These are phyloP conservation scores for Hawksworthiomyces lignivorus DNA, from an alignment of 2,329 filamentous ascomycete species.

Conservation along the genomic window DNA sequence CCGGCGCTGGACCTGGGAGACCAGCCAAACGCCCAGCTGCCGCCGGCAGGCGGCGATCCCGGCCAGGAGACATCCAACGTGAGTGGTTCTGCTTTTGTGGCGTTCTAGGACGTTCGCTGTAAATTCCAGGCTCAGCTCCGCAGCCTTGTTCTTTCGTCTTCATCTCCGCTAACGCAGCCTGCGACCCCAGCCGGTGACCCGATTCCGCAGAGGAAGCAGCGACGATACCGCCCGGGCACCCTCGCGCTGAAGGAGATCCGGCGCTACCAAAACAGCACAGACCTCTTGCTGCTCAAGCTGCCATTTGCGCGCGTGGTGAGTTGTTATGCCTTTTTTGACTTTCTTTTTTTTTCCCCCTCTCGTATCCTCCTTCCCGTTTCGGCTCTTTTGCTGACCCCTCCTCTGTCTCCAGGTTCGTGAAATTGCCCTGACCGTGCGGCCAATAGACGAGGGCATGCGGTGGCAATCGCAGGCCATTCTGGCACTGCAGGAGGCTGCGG, in stretches of 20 bases:
- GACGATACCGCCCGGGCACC: constrained; percentile 70
- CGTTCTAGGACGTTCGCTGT: too few relatives aligned
- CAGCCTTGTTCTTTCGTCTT: too few relatives aligned
- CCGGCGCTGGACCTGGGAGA: constrained; percentile 5
- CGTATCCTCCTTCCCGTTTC: too few relatives aligned
- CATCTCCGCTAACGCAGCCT: too few relatives aligned
- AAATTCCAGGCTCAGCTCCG: too few relatives aligned
- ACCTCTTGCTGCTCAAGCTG: constrained; percentile 74
- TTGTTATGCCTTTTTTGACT: constrained; percentile 4
- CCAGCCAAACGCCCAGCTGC: constrained; percentile 10
- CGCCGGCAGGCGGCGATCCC: constrained; percentile 20
- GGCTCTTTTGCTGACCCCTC: too few relatives aligned
- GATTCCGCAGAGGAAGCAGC: constrained; percentile 52
- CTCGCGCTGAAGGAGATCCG: constrained; percentile 86
- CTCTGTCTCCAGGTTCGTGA: constrained; percentile 57
- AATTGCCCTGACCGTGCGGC: constrained; percentile 59
- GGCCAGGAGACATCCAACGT: constrained; percentile 36
- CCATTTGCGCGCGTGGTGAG: constrained; percentile 65
- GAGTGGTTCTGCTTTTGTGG: constrained; percentile 10
- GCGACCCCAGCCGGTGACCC: constrained; percentile 59
- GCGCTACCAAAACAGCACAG: constrained; percentile 80
- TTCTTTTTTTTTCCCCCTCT: background rate
- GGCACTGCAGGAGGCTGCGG: constrained; percentile 89
- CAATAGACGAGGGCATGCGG: constrained; percentile 62
- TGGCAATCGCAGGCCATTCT: constrained; percentile 96